Evolutionary conservation across 2,329 filamentous ascomycete genomes (phyloP).

Genomic region (Botrytis paeoniae): DNA sequence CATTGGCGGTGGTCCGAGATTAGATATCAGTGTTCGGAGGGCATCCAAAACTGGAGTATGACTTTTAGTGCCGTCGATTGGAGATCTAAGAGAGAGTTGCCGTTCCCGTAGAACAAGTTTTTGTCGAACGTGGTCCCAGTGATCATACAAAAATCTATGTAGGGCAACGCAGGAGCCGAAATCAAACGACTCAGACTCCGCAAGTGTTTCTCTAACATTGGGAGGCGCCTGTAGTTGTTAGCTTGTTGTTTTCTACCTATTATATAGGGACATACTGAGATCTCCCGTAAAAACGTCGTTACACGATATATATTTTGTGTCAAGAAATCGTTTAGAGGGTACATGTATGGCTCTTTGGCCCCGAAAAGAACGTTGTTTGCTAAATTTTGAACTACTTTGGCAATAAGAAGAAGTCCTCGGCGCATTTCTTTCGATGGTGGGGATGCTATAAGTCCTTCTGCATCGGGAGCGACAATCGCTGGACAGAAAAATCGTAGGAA

Average conservation of each 20-base stretch:
- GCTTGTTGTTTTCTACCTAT: neutral
- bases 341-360: conserved; percentile 71
- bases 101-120: conserved; percentile 59
- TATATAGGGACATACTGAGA: conserved; percentile 51
- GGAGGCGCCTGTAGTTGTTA: conserved; percentile 45
- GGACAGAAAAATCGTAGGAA: conserved; percentile 72
- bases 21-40: conserved; percentile 60
- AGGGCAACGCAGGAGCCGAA: conserved; percentile 69
- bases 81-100: conserved; percentile 54
- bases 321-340: conserved; percentile 65
- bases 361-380: conserved; percentile 71
- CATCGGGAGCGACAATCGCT: conserved; percentile 67
- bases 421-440: conserved; percentile 67
- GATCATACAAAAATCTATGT: conserved; percentile 67
- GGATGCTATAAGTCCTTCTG: conserved; percentile 60
- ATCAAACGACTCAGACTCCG: conserved; percentile 55
- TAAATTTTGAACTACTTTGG: conserved; percentile 68
- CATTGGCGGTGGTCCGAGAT: conserved; percentile 63
- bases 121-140: conserved; percentile 68
- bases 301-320: conserved; percentile 66
- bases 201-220: conserved; percentile 44
- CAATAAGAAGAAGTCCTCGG: conserved; percentile 64
- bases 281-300: conserved; percentile 64
- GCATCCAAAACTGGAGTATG: conserved; percentile 58
- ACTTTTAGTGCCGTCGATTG: conserved; percentile 50